A percentile compares a stretch with the other conserved stretches of the same genome.
These are phyloP conservation scores for Auriscalpium microsporum DNA, from an alignment of 768 basidiomycete species.

Conservation along the genomic window DNA sequence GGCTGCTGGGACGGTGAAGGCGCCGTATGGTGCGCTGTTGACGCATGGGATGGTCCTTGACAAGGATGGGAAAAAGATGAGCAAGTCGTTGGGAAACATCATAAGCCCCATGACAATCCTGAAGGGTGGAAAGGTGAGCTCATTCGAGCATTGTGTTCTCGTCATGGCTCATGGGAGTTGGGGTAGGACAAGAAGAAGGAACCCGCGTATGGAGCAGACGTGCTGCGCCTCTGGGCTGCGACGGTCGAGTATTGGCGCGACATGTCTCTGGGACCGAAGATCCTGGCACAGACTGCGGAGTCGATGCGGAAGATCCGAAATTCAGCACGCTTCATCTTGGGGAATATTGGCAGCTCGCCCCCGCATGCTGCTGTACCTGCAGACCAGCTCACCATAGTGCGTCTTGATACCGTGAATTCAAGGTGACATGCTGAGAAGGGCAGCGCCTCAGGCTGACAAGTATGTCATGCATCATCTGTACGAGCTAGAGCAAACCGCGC, in stretches of 20 bases:
- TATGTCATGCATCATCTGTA: slow-evolving; percentile 84
- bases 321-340: slow-evolving; percentile 78
- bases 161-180: not conserved
- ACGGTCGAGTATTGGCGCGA: slow-evolving; percentile 87
- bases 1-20: slow-evolving; percentile 19
- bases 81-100: slow-evolving; percentile 92
- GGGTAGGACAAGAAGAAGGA: slow-evolving; percentile 56
- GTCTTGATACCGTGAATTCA: no score
- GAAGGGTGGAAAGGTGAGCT: slow-evolving; percentile 61
- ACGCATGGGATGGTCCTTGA: slow-evolving; percentile 98
- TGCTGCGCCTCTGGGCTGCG: slow-evolving; percentile 85
- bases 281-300: slow-evolving; percentile 68
- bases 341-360: slow-evolving; percentile 48
- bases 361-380: no score
- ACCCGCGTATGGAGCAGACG: slow-evolving; percentile 79
- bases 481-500: slow-evolving; percentile 55
- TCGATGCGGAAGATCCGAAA: slow-evolving; percentile 79
- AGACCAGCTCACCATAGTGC: no score
- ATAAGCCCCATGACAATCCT: slow-evolving; percentile 78
- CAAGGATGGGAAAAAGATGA: slow-evolving; percentile 89
- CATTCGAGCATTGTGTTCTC: not conserved
- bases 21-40: slow-evolving; percentile 72
- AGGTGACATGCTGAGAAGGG: no score
- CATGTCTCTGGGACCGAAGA: slow-evolving; percentile 73
- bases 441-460: slow-evolving; percentile 54